Evolutionary conservation across 2,329 filamentous ascomycete genomes (phyloP).

Genomic region (Hymenoscyphus scutula): DNA sequence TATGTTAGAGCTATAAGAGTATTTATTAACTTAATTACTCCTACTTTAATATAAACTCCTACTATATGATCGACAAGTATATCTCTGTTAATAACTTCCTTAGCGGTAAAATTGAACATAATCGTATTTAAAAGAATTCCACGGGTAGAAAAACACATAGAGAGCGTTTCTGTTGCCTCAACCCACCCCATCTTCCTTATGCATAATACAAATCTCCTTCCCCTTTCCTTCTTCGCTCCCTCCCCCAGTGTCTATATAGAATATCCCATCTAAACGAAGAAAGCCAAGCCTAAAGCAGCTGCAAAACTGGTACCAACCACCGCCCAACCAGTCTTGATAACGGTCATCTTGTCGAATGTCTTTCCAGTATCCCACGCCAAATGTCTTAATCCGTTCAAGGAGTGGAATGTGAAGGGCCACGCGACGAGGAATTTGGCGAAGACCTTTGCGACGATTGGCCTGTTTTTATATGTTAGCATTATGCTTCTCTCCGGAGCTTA

Average conservation of each 20-base stretch:
- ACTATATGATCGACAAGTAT: too few species aligned
- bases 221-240: not conserved
- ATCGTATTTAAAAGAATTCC: not conserved
- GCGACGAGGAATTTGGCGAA: slow-evolving; percentile 57
- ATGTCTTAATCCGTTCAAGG: slow-evolving; percentile 68
- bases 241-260: too few species aligned
- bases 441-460: slow-evolving; percentile 56
- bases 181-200: not conserved
- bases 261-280: slow-evolving; percentile 3
- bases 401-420: slow-evolving; percentile 67
- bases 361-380: slow-evolving; percentile 66
- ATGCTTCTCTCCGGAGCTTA: not conserved
- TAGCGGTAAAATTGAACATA: not conserved
- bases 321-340: slow-evolving; percentile 63
- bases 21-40: too few species aligned
- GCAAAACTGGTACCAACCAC: slow-evolving; percentile 55
- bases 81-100: too few species aligned
- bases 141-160: not conserved
- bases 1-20: too few species aligned
- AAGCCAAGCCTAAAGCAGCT: slow-evolving; percentile 40
- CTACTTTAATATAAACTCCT: too few species aligned
- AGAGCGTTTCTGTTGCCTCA: not conserved
- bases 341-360: slow-evolving; percentile 60
- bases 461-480: not conserved
- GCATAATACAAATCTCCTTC: slow-evolving; percentile 2